These are phyloP conservation scores for Oryza australiensis DNA, from an alignment of 176 grass and related monocot genomes.

Conservation along the genomic window DNA sequence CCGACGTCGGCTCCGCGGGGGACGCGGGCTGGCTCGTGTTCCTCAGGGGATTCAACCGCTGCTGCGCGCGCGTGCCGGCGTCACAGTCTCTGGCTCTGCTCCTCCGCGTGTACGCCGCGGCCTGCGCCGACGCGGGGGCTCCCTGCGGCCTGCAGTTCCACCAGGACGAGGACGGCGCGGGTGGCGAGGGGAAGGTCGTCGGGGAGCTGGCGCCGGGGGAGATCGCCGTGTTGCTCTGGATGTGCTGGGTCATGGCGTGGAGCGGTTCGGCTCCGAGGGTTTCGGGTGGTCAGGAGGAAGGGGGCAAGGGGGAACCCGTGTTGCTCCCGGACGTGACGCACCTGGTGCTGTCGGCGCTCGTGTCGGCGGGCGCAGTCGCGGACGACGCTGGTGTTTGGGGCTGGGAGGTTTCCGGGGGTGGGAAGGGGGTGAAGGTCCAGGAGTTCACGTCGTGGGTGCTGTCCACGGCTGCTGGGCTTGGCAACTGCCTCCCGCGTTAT, in stretches of 20 bases:
- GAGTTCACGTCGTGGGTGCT: constrained; percentile 72
- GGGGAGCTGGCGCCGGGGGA: constrained; percentile 57
- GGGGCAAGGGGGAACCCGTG: constrained; percentile 36
- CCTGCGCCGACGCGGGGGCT: constrained; percentile 39
- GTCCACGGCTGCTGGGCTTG: constrained; percentile 51
- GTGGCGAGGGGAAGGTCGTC: constrained; percentile 51
- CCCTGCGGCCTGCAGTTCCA: constrained; percentile 57
- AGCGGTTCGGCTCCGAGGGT: constrained; percentile 10
- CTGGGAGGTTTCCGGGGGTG: constrained; percentile 46
- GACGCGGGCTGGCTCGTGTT: constrained; percentile 55
- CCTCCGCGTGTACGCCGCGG: constrained; percentile 57
- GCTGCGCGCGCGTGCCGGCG: constrained; percentile 67
- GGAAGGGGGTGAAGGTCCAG: constrained; percentile 62
- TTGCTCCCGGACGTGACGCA: constrained; percentile 63
- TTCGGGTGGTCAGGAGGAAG: constrained; percentile 2
- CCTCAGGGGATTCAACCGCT: constrained; percentile 73
- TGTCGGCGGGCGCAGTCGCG: constrained; percentile 49
- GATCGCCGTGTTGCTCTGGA: constrained; percentile 63
- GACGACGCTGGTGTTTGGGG: constrained; percentile 62
- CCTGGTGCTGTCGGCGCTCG: constrained; percentile 63
- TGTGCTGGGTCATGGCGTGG: constrained; percentile 83
- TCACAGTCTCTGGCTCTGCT: constrained; percentile 62
- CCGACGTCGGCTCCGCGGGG: neutral
- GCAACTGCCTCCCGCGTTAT: constrained; percentile 58
- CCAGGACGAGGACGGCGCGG: constrained; percentile 23